phyloP scores from a whole-genome alignment of 176 grass and related monocot species.

The Hordeum marinum region DNA sequence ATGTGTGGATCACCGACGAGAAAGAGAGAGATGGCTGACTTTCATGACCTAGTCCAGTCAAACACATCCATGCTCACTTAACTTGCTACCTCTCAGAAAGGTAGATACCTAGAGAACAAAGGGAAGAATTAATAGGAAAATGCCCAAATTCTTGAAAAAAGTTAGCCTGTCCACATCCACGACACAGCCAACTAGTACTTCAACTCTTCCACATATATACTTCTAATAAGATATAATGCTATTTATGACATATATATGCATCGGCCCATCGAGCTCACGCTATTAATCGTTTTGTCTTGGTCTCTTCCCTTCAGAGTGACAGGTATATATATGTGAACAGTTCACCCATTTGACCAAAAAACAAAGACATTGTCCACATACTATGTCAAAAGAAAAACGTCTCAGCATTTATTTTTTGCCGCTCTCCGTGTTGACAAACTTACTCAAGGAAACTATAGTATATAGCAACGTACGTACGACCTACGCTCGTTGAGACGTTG shows the following conservation, averaged over 20 bases:
- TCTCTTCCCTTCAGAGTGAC: not conserved
- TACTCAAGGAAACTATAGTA: not conserved
- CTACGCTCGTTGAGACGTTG: not conserved
- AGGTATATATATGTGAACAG: not conserved
- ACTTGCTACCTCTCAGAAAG: slow-evolving; percentile 18
- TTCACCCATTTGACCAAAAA: slow-evolving; percentile 33
- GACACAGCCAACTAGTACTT: slow-evolving; percentile 15
- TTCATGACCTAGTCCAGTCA: slow-evolving; percentile 74
- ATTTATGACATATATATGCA: not conserved
- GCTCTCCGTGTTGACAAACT: slow-evolving; percentile 9
- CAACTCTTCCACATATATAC: not conserved
- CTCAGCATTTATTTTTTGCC: slow-evolving; percentile 22
- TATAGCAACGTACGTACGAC: not conserved
- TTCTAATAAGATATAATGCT: not conserved
- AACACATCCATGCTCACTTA: slow-evolving; percentile 50
- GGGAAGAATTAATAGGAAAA: not conserved
- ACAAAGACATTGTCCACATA: not conserved
- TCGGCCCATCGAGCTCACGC: not conserved
- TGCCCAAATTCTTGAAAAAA: slow-evolving; percentile 21
- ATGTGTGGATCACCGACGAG: slow-evolving; percentile 17
- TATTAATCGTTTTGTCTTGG: slow-evolving; percentile 25
- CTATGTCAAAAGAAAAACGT: not conserved
- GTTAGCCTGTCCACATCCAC: slow-evolving; percentile 10
- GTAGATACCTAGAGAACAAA: not conserved
- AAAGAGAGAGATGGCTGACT: slow-evolving; percentile 17